phyloP scores from a whole-genome alignment of 2,329 filamentous ascomycete species.

The Xylariales sp. region DNA sequence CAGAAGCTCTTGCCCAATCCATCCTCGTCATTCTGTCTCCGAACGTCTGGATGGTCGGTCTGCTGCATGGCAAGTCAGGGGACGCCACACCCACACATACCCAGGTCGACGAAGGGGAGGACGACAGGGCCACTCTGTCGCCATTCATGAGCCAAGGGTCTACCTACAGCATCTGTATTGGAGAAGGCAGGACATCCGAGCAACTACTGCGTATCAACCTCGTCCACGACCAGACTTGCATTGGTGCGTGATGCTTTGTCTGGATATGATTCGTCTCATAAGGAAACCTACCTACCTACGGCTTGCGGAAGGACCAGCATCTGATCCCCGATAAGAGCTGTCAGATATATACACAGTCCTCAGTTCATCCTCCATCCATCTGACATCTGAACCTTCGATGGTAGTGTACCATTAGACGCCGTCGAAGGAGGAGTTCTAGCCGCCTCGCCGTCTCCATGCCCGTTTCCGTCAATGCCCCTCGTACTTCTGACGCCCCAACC shows the following conservation, averaged over 20 bases:
- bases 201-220: too few relatives aligned
- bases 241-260: neutral
- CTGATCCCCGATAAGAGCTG: neutral
- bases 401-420: too few relatives aligned
- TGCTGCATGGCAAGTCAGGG: neutral
- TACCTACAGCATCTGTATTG: too few relatives aligned
- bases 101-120: neutral
- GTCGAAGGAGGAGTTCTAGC: neutral
- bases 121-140: neutral
- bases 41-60: constrained; percentile 6
- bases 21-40: constrained; percentile 5
- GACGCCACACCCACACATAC: constrained; percentile 4
- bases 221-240: too few relatives aligned
- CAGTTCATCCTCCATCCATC: too few relatives aligned
- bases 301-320: constrained; percentile 1
- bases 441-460: neutral
- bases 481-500: constrained; percentile 10
- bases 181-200: too few relatives aligned
- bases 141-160: too few relatives aligned
- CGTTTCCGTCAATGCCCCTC: neutral
- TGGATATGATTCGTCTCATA: constrained; percentile 1
- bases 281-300: neutral
- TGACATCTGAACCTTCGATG: too few relatives aligned
- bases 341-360: neutral
- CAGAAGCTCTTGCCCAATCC: constrained; percentile 1